A percentile compares a stretch with the other conserved stretches of the same genome.
These are phyloP conservation scores for Parascedosporium putredinis DNA, from an alignment of 2,329 filamentous ascomycete species.

Conservation along the genomic window DNA sequence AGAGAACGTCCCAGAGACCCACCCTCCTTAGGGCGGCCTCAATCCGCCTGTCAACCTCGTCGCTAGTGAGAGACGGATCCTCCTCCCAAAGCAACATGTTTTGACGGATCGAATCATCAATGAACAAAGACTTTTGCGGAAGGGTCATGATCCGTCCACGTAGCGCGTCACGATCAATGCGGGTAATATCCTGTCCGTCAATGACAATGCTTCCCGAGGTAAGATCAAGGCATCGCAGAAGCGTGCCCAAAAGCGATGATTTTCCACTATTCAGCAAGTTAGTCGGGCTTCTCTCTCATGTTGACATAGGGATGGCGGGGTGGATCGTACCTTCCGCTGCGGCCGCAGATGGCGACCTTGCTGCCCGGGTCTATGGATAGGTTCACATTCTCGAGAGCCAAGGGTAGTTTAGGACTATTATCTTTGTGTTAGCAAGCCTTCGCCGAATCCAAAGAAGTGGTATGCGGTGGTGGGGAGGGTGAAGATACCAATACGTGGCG, in stretches of 20 bases:
- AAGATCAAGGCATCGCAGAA: slow-evolving; percentile 31
- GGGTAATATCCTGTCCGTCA: slow-evolving; percentile 26
- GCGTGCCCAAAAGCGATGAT: slow-evolving; percentile 28
- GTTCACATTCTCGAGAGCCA: slow-evolving; percentile 18
- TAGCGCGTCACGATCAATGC: slow-evolving; percentile 29
- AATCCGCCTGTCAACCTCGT: slow-evolving; percentile 24
- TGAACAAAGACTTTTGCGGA: slow-evolving; percentile 42
- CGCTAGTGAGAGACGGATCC: slow-evolving; percentile 17
- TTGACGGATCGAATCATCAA: slow-evolving; percentile 28
- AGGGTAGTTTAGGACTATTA: slow-evolving; percentile 5
- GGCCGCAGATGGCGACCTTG: slow-evolving; percentile 25
- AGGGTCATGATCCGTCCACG: slow-evolving; percentile 38
- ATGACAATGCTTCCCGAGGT: slow-evolving; percentile 20
- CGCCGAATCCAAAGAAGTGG: not conserved
- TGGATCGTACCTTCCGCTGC: slow-evolving; percentile 18
- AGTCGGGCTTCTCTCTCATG: no score
- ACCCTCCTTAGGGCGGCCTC: slow-evolving; percentile 17
- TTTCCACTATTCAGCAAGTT: slow-evolving; percentile 27
- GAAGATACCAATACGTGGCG: slow-evolving; percentile 22
- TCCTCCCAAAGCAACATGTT: slow-evolving; percentile 31
- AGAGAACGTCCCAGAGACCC: slow-evolving; percentile 18
- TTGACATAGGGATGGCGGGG: no score
- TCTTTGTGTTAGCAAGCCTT: not conserved
- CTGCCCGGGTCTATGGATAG: slow-evolving; percentile 20
- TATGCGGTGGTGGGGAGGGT: no score